Evolutionary conservation across 1,139 yeast genomes (phyloP).

Genomic region (Suhomyces bolitotheri): DNA sequence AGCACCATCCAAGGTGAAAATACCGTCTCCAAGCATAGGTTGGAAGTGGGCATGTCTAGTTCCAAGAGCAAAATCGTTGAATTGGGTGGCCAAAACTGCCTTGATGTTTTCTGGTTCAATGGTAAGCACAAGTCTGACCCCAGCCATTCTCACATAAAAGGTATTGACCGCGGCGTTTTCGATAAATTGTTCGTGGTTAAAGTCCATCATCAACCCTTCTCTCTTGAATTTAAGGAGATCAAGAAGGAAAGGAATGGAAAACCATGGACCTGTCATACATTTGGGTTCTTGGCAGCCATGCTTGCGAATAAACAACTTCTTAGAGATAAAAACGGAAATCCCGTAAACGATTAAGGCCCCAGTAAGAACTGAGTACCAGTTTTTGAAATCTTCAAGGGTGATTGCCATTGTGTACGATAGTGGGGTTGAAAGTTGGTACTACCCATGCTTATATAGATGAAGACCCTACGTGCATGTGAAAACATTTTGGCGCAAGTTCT

Average conservation of each 20-base stretch:
- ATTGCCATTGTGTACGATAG: background rate
- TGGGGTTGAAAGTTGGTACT: background rate
- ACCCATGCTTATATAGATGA: too few relatives aligned
- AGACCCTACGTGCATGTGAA: background rate
- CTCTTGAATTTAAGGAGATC: slow-evolving; percentile 14
- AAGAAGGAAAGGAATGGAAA: slow-evolving; percentile 11
- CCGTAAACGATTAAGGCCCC: slow-evolving; percentile 15
- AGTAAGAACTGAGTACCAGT: slow-evolving; percentile 19
- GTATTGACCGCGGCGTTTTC: slow-evolving; percentile 6
- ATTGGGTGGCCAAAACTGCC: slow-evolving; percentile 29
- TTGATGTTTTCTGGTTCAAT: slow-evolving; percentile 26
- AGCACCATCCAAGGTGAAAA: slow-evolving; percentile 28
- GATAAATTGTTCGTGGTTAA: slow-evolving; percentile 6
- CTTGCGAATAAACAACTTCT: slow-evolving; percentile 16
- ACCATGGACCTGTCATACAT: background rate
- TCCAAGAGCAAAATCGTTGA: slow-evolving; percentile 28
- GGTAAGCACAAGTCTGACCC: slow-evolving; percentile 19
- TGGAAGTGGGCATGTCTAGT: slow-evolving; percentile 24
- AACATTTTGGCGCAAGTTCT: background rate
- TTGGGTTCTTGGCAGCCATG: slow-evolving; percentile 24
- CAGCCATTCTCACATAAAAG: slow-evolving; percentile 13
- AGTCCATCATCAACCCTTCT: slow-evolving; percentile 16
- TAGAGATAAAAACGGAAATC: slow-evolving; percentile 13
- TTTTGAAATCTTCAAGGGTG: slow-evolving; percentile 7
- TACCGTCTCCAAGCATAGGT: slow-evolving; percentile 28